Evolutionary conservation across 2,329 filamentous ascomycete genomes (phyloP).

Genomic region (Alternaria solani): DNA sequence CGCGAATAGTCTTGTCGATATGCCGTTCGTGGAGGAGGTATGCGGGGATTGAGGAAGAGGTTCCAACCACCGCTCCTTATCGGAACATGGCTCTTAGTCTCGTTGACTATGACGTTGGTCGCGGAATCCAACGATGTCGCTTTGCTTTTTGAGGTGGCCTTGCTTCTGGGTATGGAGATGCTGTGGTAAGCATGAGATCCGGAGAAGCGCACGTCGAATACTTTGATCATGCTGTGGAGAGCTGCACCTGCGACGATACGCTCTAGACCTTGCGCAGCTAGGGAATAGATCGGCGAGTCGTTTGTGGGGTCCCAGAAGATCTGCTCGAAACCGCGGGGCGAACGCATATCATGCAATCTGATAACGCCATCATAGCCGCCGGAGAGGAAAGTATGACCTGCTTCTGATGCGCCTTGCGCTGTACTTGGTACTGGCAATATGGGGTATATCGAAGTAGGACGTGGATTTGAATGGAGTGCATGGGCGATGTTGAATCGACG

Average conservation of each 20-base stretch:
- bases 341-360: slow-evolving; percentile 68
- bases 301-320: slow-evolving; percentile 65
- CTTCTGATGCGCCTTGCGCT: slow-evolving; percentile 39
- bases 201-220: slow-evolving; percentile 67
- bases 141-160: background rate
- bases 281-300: slow-evolving; percentile 65
- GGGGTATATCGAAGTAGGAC: slow-evolving; percentile 55
- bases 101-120: slow-evolving; percentile 24
- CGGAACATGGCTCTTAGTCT: background rate
- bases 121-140: slow-evolving; percentile 16
- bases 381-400: slow-evolving; percentile 64
- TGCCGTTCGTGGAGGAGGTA: slow-evolving; percentile 22
- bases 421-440: slow-evolving; percentile 52
- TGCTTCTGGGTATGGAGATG: slow-evolving; percentile 29
- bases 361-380: slow-evolving; percentile 66
- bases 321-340: slow-evolving; percentile 56
- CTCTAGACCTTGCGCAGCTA: slow-evolving; percentile 65
- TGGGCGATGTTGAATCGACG: slow-evolving; percentile 49
- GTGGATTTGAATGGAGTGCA: background rate
- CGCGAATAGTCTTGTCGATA: slow-evolving; percentile 29
- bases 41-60: slow-evolving; percentile 55
- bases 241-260: slow-evolving; percentile 65
- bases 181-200: slow-evolving; percentile 52
- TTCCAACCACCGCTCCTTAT: slow-evolving; percentile 53
- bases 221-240: slow-evolving; percentile 66